Base-by-base conservation (phyloP, 2,329 filamentous ascomycete genomes). In the Claviceps monticola region DNA sequence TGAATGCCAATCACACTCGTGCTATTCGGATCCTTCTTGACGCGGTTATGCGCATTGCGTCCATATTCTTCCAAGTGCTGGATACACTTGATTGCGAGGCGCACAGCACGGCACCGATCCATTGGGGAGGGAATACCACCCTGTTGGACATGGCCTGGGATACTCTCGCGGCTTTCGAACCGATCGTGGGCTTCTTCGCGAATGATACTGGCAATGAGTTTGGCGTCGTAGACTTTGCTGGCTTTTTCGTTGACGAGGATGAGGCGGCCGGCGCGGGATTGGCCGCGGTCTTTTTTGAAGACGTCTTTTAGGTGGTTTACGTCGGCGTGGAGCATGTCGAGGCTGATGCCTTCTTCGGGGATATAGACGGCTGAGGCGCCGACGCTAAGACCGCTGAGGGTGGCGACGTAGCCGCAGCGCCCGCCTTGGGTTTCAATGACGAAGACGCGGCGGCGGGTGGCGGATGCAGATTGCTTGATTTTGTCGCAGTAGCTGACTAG, bases 341-440 rank as follows among this genome's bases (percentile, higher is more conserved):
- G 82, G 65, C 84, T 86, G 68, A 98, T 88, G 6, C 93, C 93
- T 69, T 98, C 89, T 68, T 98, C 93, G 1, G 93, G 93, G 5
- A 91, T 97, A 70, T 98, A 98, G 13, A 97, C 90, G 1, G 91
- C 90, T 14, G 86, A 78, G 8, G 93, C 93, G 51, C 93, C 93
- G 16, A 97, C 88, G n/a, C 84, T 82, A 14, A 98, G 80, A 48
- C 91, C 93, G 14, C 86, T 89, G 52, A 96, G 78, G 0, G 88
- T 95, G 29, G 91, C 91, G 54, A 97, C 80, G 68, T 97, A 98
- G 19, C 93, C 93, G 4, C 88, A 96, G 53, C 87, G 83, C 38
- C 93, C 93, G 61, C 93, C 93, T 71, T 98, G 93, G 0, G 93
- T 97, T 71, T 98, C 93, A 51, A 98, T 91, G 50, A 98, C 90